Evolutionary conservation across 2,329 filamentous ascomycete genomes (phyloP), one percentile per base, ranked within the genome.

Genomic region (Pseudocercospora crystallina): DNA sequence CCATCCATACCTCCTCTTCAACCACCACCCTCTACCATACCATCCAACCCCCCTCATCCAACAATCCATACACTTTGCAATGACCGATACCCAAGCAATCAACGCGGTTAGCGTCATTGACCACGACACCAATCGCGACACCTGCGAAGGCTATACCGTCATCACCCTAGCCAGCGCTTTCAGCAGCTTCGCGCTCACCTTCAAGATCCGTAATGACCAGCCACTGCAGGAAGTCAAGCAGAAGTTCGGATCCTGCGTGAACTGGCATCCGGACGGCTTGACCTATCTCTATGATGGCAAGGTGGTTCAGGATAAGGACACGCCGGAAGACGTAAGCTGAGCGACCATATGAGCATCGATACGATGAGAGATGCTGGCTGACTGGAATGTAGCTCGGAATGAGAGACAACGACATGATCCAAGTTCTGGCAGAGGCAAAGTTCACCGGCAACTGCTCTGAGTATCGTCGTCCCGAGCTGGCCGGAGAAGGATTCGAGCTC

Each of bases 141-240:
- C 26, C 29, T 17, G 32, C 2, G 26, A 17, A 8, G 40, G 29
- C 5, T 43, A 49, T 15, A 32, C 36, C 17, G 15, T 42, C 7
- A n/a, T 43, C 17, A 35, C 29, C 2, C 11, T 49, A 13, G 46
- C 38, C 14, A 43, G 46, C 32, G 30, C 32, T 12, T 36, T 14
- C 29, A 43, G 31, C 38, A 29, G 31, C 32, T 49, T 49, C 38
- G 31, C 38, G 1, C 12, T 31, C 15, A 43, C 37, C 8, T 49
- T 36, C 39, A 32, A 43, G 40, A 8, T 43, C 40, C 36, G 14
- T 8, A 31, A 20, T 11, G 37, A 15, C 7, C 31, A 30, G 17
- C 15, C 20, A n/a, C 10, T 42, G 0, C 29, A 37, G 12, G 17
- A 43, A 13, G 38, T 43, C 15, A 43, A 36, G 32, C 30, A 12